Evolutionary conservation across 2,329 filamentous ascomycete species (phyloP), one percentile per base, ranked within the genome.

Genomic region (Botrytis fragariae): DNA sequence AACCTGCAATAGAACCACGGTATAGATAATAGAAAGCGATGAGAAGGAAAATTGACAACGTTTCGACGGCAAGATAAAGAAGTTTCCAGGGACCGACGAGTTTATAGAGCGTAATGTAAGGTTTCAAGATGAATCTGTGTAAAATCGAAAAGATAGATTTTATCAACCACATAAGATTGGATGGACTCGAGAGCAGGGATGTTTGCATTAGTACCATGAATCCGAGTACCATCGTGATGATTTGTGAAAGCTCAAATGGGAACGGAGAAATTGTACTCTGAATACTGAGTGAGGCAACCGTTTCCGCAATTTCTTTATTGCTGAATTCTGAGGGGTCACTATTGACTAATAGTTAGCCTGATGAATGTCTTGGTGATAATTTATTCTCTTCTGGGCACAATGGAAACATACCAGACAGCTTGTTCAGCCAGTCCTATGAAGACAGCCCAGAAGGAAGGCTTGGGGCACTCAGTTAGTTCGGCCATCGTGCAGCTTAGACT

Each of bases 351-450:
- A n/a, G 20, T 62, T 62, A 62, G 25, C 12, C 9, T 39, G 1
- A 42, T n/a, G 20, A 25, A 18, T 16, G 22, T 18, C 0, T 9
- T 18, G 3, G 22, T n/a, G 22, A 42, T n/a, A 25, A 18, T n/a
- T 1, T 10, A 18, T 39, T 25, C 7, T 39, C 9, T n/a, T 1
- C 6, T n/a, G 4, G 0, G 60, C 1, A 18, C 22, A 8, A n/a
- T 42, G 22, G 2, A 42, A 62, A 18, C 22, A 62, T 39, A 62
- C 61, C 61, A 42, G n/a, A 63, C 6, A 42, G n/a, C 22, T 20
- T 63, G 37, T 44, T 44, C n/a, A n/a, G 22, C 37, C 22, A 39
- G 14, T 39, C 25, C n/a, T 1, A 18, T 14, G 51, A 57, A 57
- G 6, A 29, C 7, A 57, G n/a, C n/a, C 51, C n/a, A 57, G 14